Evolutionary conservation across 2,329 filamentous ascomycete species (phyloP), one percentile per base, ranked within the genome.

Genomic region (Corynespora cassiicola): DNA sequence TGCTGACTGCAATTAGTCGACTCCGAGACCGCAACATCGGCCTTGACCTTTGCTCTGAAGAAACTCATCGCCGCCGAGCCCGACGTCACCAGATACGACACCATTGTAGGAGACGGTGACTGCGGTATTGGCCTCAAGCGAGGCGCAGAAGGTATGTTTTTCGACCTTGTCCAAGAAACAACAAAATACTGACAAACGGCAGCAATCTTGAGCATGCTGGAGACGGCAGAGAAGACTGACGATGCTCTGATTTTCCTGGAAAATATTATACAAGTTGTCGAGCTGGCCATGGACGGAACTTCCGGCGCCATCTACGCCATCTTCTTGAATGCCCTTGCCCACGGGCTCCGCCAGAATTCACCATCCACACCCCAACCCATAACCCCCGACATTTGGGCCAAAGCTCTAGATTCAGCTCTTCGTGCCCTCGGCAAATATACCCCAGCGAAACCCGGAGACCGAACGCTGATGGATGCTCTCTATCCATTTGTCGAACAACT

Each of bases 381-480:
- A 21, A 78, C 74, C 1, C 59, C 72, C 2, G 65, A 75, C 26
- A 70, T 77, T 19, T 87, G 84, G 84, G 78, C 84, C 3, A 73
- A 78, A 20, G 91, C 90, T 1, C 75, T 96, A 10, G 75, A 84
- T 47, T 78, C 83, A 53, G 88, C 89, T 36, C 81, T 86, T 28
- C 47, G 65, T 27, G 45, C 63, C 19, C 74, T 99, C 40, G 80
- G 78, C 22, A 87, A 79, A 61, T 97, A 97, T 69, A 99, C 94
- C 2, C 91, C 92, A 1, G 94, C 94, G 1, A 83, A 86, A 36
- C 86, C 87, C 0, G 94, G 94, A 18, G 94, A 99, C 65, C 80
- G 94, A 33, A 99, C 94, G 0, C 74, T 97, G 22, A 81, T 97
- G 21, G 94, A 99, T 69, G 90, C 92, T 2, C 75, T 99, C 32